phyloP scores from a whole-genome alignment of 306 rosid genomes.

The Cicer yamashitae region DNA sequence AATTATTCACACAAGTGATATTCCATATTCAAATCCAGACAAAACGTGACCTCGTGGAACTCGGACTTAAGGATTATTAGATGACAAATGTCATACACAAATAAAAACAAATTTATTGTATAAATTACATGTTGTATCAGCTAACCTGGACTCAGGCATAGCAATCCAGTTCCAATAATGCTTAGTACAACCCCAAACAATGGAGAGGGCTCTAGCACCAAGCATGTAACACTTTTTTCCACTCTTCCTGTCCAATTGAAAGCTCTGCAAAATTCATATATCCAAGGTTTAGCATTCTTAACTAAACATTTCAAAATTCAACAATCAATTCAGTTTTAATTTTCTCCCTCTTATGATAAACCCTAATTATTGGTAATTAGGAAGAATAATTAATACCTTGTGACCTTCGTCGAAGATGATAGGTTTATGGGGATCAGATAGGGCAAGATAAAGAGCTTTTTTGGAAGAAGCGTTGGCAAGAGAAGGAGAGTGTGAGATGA shows the following conservation, averaged over 20 bases:
- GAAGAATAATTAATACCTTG: constrained; percentile 14
- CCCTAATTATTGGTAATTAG: background rate
- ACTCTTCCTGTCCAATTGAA: constrained; percentile 45
- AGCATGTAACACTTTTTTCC: constrained; percentile 55
- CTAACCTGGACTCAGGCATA: constrained; percentile 51
- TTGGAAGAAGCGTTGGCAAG: background rate
- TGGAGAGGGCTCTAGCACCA: constrained; percentile 45
- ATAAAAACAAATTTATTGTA: too few relatives aligned
- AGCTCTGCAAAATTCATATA: constrained; percentile 42
- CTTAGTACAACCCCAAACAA: constrained; percentile 43
- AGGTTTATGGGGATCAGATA: constrained; percentile 1
- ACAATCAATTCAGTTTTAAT: too few relatives aligned
- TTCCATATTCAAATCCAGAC: too few relatives aligned
- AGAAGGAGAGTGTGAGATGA: background rate
- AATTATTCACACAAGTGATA: too few relatives aligned
- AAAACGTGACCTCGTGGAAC: too few relatives aligned
- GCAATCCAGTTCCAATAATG: constrained; percentile 48
- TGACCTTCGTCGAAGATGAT: constrained; percentile 18
- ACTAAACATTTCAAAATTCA: background rate
- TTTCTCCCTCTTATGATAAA: too few relatives aligned
- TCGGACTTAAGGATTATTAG: too few relatives aligned
- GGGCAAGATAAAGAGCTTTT: constrained; percentile 23
- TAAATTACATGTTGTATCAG: too few relatives aligned
- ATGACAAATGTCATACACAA: too few relatives aligned
- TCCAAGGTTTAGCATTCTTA: background rate